Evolutionary conservation across 441 rosid genomes (phyloP).

Genomic region (Gossypium gossypioides): DNA sequence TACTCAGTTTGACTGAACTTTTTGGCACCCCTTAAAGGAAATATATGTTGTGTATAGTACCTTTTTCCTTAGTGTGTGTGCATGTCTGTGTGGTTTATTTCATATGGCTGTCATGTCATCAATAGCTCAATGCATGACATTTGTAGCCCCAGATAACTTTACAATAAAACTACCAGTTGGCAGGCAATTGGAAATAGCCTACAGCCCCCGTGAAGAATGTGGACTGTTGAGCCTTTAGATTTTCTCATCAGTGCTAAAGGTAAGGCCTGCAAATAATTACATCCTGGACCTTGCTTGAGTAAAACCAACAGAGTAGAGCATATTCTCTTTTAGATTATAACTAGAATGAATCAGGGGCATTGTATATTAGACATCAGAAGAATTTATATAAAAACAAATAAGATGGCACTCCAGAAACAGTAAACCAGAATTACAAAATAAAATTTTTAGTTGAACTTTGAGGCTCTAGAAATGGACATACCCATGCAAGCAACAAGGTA

Average conservation of each 20-base stretch:
- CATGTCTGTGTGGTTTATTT: not conserved
- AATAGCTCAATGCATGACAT: not conserved
- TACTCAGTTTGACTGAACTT: not conserved
- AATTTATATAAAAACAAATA: not conserved
- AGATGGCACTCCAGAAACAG: not conserved
- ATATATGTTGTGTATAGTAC: not conserved
- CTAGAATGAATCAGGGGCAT: not conserved
- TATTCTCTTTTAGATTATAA: not conserved
- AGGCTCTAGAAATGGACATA: conserved; percentile 28
- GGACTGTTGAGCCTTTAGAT: not conserved
- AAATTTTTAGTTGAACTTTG: not conserved
- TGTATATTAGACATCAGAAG: not conserved
- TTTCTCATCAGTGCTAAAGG: not conserved
- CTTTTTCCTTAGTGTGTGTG: not conserved
- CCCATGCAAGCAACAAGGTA: conserved; percentile 64
- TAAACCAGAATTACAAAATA: conserved; percentile 7
- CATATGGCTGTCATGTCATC: not conserved
- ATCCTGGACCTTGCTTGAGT: not conserved
- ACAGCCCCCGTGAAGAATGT: not conserved
- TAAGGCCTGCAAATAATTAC: not conserved
- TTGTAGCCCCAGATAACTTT: not conserved
- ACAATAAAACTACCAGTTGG: not conserved
- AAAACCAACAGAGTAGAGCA: not conserved
- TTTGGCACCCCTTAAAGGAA: not conserved
- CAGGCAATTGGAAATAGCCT: not conserved